Percentiles rank a stretch among this genome's conserved stretches.
These are phyloP conservation scores for Ascochyta fabae DNA, from an alignment of 2,329 filamentous ascomycete genomes.

Conservation along the genomic window DNA sequence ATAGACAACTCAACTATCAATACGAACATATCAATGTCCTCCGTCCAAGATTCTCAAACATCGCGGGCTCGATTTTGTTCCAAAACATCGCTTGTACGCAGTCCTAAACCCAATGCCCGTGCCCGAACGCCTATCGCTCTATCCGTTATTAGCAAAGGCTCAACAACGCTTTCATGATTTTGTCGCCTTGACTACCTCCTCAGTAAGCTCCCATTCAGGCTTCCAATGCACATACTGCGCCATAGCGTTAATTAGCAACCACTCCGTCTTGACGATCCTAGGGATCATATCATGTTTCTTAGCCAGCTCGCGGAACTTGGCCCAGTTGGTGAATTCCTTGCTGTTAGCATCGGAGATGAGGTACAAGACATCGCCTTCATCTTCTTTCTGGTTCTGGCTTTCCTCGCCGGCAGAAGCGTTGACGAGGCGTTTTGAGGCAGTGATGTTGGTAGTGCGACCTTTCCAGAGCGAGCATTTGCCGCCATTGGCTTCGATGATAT, in stretches of 20 bases:
- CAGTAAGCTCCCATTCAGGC: slow-evolving; percentile 42
- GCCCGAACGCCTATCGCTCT: slow-evolving; percentile 28
- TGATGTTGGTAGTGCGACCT: slow-evolving; percentile 73
- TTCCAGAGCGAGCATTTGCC: slow-evolving; percentile 80
- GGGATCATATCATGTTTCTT: slow-evolving; percentile 78
- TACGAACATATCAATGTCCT: slow-evolving; percentile 4
- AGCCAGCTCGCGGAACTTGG: slow-evolving; percentile 80
- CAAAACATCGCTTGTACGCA: slow-evolving; percentile 21
- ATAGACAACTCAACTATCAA: neutral
- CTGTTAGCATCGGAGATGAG: slow-evolving; percentile 72
- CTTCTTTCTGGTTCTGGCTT: slow-evolving; percentile 69
- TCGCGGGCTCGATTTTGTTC: slow-evolving; percentile 1
- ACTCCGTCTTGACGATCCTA: slow-evolving; percentile 82
- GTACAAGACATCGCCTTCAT: slow-evolving; percentile 66
- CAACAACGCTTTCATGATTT: slow-evolving; percentile 19
- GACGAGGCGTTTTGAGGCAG: slow-evolving; percentile 50
- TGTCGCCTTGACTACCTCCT: slow-evolving; percentile 37
- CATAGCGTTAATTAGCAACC: slow-evolving; percentile 90
- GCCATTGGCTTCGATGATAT: slow-evolving; percentile 87
- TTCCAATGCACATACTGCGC: slow-evolving; percentile 70
- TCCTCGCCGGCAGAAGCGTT: slow-evolving; percentile 35
- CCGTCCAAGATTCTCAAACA: slow-evolving; percentile 5
- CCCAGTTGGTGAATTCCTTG: slow-evolving; percentile 78
- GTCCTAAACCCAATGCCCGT: slow-evolving; percentile 18
- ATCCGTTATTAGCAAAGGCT: slow-evolving; percentile 14